Evolutionary conservation across 345 rosid species (phyloP).

Genomic region (Durio zibethinus): DNA sequence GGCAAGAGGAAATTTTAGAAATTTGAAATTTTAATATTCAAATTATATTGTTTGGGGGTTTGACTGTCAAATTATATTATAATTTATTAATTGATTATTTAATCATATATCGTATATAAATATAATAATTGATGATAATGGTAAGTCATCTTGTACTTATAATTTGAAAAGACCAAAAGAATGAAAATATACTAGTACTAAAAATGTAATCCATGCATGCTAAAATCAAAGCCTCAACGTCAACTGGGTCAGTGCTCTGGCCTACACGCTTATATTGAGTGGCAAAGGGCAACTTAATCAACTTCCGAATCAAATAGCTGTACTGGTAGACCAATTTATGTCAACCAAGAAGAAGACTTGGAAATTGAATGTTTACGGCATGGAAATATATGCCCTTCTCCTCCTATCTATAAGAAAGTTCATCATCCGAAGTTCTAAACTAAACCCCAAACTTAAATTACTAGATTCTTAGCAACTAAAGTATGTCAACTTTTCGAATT

Average conservation of each 20-base stretch:
- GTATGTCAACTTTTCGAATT: conserved; percentile 16
- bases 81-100: too few species aligned
- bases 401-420: background rate
- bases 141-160: too few species aligned
- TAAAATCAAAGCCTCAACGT: background rate
- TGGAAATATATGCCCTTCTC: background rate
- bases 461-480: background rate
- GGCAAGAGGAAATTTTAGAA: too few species aligned
- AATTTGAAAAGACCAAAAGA: too few species aligned
- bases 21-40: too few species aligned
- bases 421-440: background rate
- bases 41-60: too few species aligned
- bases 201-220: background rate
- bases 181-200: too few species aligned
- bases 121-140: too few species aligned
- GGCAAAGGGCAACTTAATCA: background rate
- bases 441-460: background rate
- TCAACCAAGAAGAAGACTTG: background rate
- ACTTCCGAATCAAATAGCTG: background rate
- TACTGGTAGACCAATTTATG: background rate
- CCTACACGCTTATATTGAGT: background rate
- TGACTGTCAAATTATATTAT: too few species aligned
- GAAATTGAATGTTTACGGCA: background rate
- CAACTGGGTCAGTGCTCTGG: background rate
- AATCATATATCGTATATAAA: too few species aligned